Evolutionary conservation across 169 alveolate genomes (phyloP), one percentile per base, ranked within the genome.

Genomic region (Plasmodium blacklocki): DNA sequence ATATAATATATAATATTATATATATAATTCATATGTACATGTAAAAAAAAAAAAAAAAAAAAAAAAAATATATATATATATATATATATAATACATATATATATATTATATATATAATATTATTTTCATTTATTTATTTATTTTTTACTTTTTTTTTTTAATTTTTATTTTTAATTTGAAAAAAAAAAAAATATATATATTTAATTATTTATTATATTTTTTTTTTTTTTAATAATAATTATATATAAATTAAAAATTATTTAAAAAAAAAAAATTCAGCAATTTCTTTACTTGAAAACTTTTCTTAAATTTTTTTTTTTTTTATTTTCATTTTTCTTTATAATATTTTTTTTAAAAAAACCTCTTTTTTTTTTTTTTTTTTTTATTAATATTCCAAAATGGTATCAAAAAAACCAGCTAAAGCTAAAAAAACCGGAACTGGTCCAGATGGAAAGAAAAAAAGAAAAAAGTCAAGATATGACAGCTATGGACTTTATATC

Each of bases 401-500:
- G 88, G 88, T 75, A 75, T 75, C 88, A 29, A 75, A 75, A 62
- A 75, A 75, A 58, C 88, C 88, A 75, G 75, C 74, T 7, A 75
- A 75, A 62, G 88, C 74, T 14, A 86, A 70, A 72, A 89, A 47
- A 91, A 74, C 93, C 70, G 88, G 67, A 88, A 93, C 29, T 87
- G 93, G 91, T 91, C 76, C 92, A 92, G 95, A 47, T 76, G 93
- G 73, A 62, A 70, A 74, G 66, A 62, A 87, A 56, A 87, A 72
- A 54, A 87, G 92, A 71, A 71, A 76, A 58, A 87, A 68, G 88
- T 76, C 88, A 18, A 64, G 76, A 63, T 67, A 74, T 70, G 95
- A 93, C 87, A 93, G 94, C 86, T 93, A 93, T 78, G 91, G 93
- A 26, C 92, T 93, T 52, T 96, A 96, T 95, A 96, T 96, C 71